These are phyloP conservation scores for Salix udensis DNA, from an alignment of 345 rosid species.

Conservation along the genomic window DNA sequence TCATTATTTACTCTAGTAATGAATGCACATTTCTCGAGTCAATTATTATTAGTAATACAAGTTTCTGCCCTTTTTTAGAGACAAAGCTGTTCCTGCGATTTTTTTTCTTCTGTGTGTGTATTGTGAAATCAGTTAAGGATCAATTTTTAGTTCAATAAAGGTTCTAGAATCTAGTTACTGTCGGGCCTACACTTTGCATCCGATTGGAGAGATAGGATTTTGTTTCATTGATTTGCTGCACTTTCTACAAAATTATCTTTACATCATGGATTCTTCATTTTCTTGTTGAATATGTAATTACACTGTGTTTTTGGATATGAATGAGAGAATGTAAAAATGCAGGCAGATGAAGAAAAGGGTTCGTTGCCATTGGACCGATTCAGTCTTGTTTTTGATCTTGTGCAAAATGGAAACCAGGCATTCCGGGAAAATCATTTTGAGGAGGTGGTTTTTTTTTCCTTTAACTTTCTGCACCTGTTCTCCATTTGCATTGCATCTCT, in stretches of 20 bases:
- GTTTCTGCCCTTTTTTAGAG: not conserved
- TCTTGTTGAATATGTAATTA: not conserved
- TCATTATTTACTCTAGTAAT: not conserved
- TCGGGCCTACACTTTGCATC: not conserved
- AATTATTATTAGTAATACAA: not conserved
- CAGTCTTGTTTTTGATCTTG: conserved; percentile 57
- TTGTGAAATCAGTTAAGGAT: not conserved
- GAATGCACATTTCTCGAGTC: not conserved
- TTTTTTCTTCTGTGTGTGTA: not conserved
- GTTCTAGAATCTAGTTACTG: not conserved
- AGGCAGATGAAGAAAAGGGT: conserved; percentile 69
- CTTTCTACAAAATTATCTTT: not conserved
- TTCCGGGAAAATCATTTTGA: conserved; percentile 64
- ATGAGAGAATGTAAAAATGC: conserved; percentile 15
- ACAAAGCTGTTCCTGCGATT: not conserved
- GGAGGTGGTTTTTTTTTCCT: conserved; percentile 40
- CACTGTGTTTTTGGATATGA: conserved; percentile 14
- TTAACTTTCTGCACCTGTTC: not conserved
- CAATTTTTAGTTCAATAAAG: not conserved
- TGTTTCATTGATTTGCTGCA: not conserved
- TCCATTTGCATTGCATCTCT: not conserved
- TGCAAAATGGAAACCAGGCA: conserved; percentile 62
- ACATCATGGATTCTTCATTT: not conserved
- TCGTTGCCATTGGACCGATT: conserved; percentile 58
- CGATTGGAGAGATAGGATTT: not conserved